phyloP scores from a whole-genome alignment of 176 grass and related monocot species.

The Ensete ventricosum region DNA sequence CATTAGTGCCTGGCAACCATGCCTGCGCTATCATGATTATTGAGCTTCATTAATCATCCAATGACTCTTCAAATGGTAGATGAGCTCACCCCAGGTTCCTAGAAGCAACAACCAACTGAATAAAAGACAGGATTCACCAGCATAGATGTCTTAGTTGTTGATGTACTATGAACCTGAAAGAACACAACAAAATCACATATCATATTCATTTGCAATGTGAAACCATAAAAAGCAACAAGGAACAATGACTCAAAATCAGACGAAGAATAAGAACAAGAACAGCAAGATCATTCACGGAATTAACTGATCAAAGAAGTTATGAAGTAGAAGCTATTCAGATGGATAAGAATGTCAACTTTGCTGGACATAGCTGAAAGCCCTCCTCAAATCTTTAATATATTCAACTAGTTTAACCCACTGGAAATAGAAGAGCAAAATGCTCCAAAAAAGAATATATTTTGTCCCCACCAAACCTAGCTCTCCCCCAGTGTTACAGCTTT shows the following conservation, averaged over 20 bases:
- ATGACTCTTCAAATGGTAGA: neutral
- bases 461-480: neutral
- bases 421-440: neutral
- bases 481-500: too few species aligned
- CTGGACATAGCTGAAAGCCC: neutral
- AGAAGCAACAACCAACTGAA: neutral
- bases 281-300: neutral
- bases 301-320: neutral
- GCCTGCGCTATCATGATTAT: conserved; percentile 34
- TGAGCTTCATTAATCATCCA: neutral
- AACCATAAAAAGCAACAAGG: neutral
- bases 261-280: neutral
- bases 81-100: neutral
- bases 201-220: neutral
- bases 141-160: neutral
- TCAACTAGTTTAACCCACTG: neutral
- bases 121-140: neutral
- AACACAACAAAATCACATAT: neutral
- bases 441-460: neutral
- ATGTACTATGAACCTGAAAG: neutral
- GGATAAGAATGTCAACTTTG: neutral
- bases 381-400: neutral
- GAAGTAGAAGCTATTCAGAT: neutral
- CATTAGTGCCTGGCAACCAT: conserved; percentile 16
- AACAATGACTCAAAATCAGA: neutral